phyloP scores from a whole-genome alignment of 192 early-diverging fungal genomes.

The Martensiomyces pterosporus region DNA sequence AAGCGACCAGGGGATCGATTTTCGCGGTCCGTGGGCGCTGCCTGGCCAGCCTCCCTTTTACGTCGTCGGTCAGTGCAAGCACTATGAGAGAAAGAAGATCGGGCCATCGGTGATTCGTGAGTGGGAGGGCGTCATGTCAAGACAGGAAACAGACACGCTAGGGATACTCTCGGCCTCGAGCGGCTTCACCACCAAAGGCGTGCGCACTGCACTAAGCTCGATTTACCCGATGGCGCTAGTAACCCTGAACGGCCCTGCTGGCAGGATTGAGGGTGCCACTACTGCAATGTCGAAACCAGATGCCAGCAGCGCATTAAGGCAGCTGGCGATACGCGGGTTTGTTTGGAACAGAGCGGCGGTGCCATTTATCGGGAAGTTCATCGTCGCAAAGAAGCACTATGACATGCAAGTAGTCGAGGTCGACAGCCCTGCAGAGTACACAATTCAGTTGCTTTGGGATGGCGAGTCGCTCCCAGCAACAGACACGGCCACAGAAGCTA shows the following conservation, averaged over 20 bases:
- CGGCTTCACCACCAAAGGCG: slow-evolving; percentile 30
- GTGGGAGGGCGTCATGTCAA: slow-evolving; percentile 48
- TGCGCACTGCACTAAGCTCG: slow-evolving; percentile 31
- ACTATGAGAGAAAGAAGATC: slow-evolving; percentile 43
- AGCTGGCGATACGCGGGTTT: slow-evolving; percentile 30
- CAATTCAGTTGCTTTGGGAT: slow-evolving; percentile 45
- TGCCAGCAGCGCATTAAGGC: no score
- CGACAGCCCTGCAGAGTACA: slow-evolving; percentile 24
- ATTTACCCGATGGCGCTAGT: slow-evolving; percentile 34
- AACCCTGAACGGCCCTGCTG: slow-evolving; percentile 11
- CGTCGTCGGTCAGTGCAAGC: slow-evolving; percentile 42
- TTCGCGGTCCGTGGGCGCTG: slow-evolving; percentile 29
- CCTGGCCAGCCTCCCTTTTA: slow-evolving; percentile 25
- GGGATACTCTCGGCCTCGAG: slow-evolving; percentile 33
- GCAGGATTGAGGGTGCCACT: not conserved
- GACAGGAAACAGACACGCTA: slow-evolving; percentile 32
- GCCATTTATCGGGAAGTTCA: slow-evolving; percentile 30
- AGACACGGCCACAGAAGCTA: not conserved
- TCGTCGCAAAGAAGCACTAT: slow-evolving; percentile 39
- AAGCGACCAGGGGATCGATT: slow-evolving; percentile 36
- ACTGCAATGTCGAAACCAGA: not conserved
- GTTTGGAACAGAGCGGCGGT: slow-evolving; percentile 43
- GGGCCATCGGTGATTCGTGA: slow-evolving; percentile 42
- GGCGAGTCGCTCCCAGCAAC: slow-evolving; percentile 21
- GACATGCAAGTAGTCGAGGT: slow-evolving; percentile 24